Evolutionary conservation across 495 filamentous ascomycete genomes (phyloP), one percentile per base, ranked within the genome.

Genomic region (Aspergillus diversus): DNA sequence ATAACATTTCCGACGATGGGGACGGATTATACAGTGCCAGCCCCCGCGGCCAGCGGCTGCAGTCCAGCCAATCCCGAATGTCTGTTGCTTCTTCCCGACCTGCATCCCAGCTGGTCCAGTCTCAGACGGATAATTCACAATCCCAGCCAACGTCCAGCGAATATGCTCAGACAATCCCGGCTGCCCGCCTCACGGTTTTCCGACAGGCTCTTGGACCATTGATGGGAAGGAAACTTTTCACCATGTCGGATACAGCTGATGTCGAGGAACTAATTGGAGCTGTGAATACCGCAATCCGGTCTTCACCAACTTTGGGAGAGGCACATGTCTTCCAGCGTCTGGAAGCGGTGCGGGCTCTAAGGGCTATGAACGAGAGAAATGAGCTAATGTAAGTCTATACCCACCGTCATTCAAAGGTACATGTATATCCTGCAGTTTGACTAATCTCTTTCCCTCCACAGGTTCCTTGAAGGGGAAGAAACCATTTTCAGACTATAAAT

Each of bases 341-440:
- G 1, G 96, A 99, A 78, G 93, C 91, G 4, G 75, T 90, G 56
- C 79, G 84, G 73, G 94, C 92, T 55, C 73, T 99, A 68, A 82
- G 83, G 73, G 84, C 78, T 69, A 89, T 99, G 91, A 88, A 90
- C 61, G 87, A 89, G 49, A 79, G 81, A 73, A 97, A 97, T 71
- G 86, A 91, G 78, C 87, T 99, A 75, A 98, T 98, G 96, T 97
- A 77, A 87, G 91, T 89, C 55, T 33, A n/a, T 37, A 21, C 15
- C 32, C 37, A 42, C 9, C 5, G 31, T 12, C 12, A 33, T 46
- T 0, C 33, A 7, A 5, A 33, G 33, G 31, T 17, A 39, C 35
- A 1, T 33, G 27, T 37, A 32, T 46, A 9, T 57, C 37, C 33
- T 27, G 33, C 42, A 62, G 48, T 57, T 56, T 59, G 43, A 59